Base-by-base conservation (phyloP, 495 filamentous ascomycete genomes). In the Aspergillus funiculosus region DNA sequence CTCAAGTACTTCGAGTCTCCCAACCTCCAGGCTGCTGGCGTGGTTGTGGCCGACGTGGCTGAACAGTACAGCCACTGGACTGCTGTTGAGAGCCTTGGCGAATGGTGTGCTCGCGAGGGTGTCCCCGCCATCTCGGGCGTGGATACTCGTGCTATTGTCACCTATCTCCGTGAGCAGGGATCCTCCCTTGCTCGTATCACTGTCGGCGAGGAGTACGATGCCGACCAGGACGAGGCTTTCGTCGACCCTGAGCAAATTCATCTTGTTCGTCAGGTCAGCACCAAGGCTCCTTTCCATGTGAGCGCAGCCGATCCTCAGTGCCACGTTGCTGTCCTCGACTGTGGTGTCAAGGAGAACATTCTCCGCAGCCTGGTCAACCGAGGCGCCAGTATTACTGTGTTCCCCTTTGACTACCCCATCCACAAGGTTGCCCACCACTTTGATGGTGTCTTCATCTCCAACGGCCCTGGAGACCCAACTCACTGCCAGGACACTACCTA, bases 321-420 rank as follows among this genome's bases (percentile, higher is more conserved):
- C 64, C 92, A 98, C 69, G 80, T 98, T 57, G 92, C 91, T 25
- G 78, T 98, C 46, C 82, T 98, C 63, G 92, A 98, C 70, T 98
- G 92, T 62, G 92, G 92, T 67, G 94, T 98, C 48, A 98, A 98
- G 77, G 92, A 98, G 77, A 98, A 97, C 74, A 98, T 98, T 62
- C 80, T 98, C 39, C 86, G 92, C 52, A 91, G 86, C 61, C 73
- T 98, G 50, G 91, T 97, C 51, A 75, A 72, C 64, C 87, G 92
- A 24, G 92, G 90, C 19, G 82, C 87, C 29, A 86, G 81, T 50
- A 84, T 95, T 36, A 97, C 94, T 17, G 83, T 85, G 43, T 94
- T 98, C 72, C 92, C 92, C 34, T 96, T 85, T 70, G 81, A 96
- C 71, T 97, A 87, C 71, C 89, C 89, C 42, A 91, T 98, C 66